Conservation (phyloP, 2,329 filamentous ascomycete species). For the Cladophialophora exuberans region DNA sequence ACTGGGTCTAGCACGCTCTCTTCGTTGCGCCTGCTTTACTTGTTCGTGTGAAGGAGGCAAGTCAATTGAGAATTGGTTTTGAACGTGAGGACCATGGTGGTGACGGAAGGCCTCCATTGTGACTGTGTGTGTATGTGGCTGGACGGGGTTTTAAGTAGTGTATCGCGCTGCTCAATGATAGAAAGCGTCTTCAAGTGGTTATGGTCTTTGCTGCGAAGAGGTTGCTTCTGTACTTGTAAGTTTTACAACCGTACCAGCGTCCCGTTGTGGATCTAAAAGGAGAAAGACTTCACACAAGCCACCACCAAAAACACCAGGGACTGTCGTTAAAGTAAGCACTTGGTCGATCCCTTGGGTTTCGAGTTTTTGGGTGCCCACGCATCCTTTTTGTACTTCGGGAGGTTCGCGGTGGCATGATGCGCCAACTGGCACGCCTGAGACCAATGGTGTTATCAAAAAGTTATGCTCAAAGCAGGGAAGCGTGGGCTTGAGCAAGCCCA, state of each 20-base stretch:
- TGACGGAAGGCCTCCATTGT: conserved; percentile 1
- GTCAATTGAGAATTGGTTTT: background rate
- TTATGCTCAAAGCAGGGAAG: background rate
- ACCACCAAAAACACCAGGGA: background rate
- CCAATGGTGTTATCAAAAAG: background rate
- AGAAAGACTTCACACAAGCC: background rate
- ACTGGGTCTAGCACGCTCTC: background rate
- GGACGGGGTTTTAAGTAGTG: background rate
- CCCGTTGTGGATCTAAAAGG: background rate
- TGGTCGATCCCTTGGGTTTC: background rate
- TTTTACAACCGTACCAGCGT: background rate
- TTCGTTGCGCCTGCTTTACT: conserved; percentile 1
- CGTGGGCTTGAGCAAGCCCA: background rate
- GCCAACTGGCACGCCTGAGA: background rate
- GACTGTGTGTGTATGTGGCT: background rate
- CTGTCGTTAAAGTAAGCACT: conserved; percentile 6
- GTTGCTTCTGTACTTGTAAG: background rate
- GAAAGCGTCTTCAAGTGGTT: no score
- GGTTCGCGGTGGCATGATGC: no score
- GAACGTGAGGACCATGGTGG: background rate
- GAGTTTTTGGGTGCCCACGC: background rate
- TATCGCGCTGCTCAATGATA: background rate
- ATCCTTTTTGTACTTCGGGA: no score
- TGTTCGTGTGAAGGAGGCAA: background rate
- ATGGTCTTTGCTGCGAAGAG: no score